A percentile compares a stretch with the other conserved stretches of the same genome.
Evolutionary conservation across 202 grass and related monocot species (phyloP).

Genomic region (Bolboschoenoplectus hybrid): DNA sequence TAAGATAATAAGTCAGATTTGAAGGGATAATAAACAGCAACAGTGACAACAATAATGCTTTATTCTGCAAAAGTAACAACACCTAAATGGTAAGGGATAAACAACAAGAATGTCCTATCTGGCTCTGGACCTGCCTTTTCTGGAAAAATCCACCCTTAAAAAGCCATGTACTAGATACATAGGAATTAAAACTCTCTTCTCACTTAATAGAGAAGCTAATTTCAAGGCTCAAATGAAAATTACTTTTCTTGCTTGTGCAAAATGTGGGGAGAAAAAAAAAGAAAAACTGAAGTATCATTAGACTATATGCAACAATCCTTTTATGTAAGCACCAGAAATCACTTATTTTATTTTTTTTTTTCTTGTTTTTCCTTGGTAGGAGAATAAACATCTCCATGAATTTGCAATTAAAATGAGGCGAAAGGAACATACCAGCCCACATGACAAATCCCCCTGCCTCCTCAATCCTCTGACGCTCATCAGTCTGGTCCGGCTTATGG

Average conservation of each 20-base stretch:
- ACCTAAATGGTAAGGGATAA: not conserved
- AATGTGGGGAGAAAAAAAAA: not conserved
- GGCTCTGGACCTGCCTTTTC: not conserved
- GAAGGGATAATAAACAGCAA: not conserved
- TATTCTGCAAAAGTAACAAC: not conserved
- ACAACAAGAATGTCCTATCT: not conserved
- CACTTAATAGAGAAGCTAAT: not conserved
- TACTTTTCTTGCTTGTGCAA: not conserved
- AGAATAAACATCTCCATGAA: not conserved
- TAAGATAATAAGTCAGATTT: not conserved
- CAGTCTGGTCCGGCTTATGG: constrained; percentile 91
- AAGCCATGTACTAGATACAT: not conserved
- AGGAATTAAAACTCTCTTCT: not conserved
- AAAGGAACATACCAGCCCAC: constrained; percentile 72
- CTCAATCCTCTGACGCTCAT: constrained; percentile 91
- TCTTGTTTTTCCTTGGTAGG: not conserved
- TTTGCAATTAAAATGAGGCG: not conserved
- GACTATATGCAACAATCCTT: not conserved
- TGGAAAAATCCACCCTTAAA: not conserved
- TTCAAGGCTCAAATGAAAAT: not conserved
- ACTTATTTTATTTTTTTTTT: not conserved
- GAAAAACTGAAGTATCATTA: not conserved
- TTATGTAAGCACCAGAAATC: not conserved
- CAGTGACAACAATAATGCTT: not conserved
- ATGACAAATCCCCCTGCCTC: constrained; percentile 95